Evolutionary conservation across 2,329 filamentous ascomycete genomes (phyloP).

Genomic region (Paecilomyces variotii): DNA sequence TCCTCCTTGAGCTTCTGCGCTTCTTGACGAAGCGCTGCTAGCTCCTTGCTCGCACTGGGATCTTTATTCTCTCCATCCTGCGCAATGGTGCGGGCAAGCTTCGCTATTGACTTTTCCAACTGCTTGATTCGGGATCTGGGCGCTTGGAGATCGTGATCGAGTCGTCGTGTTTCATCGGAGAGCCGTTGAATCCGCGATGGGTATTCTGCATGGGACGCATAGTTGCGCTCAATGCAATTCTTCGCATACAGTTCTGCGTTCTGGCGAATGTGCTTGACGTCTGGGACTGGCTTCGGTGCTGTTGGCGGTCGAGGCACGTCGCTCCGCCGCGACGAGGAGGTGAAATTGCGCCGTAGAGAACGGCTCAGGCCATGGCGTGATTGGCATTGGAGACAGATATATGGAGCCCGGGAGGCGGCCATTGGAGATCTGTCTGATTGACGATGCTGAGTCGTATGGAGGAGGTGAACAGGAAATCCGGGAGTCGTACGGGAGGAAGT

Average conservation of each 20-base stretch:
- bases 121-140: constrained; percentile 37
- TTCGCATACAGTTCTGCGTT: constrained; percentile 71
- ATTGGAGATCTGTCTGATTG: constrained; percentile 9
- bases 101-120: constrained; percentile 34
- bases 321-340: constrained; percentile 12
- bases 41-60: constrained; percentile 8
- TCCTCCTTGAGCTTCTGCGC: constrained; percentile 32
- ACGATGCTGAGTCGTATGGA: neutral
- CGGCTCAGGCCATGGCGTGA: constrained; percentile 9
- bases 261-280: constrained; percentile 84
- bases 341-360: constrained; percentile 13
- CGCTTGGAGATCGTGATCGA: constrained; percentile 32
- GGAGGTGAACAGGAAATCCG: neutral
- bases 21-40: constrained; percentile 25
- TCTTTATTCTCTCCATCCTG: constrained; percentile 6
- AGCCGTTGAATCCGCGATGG: constrained; percentile 45
- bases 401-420: constrained; percentile 18
- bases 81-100: constrained; percentile 15
- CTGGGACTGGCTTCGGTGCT: constrained; percentile 70
- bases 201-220: constrained; percentile 47
- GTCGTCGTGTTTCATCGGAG: constrained; percentile 26
- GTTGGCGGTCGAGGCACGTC: constrained; percentile 50
- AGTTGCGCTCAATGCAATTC: constrained; percentile 82
- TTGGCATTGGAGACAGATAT: constrained; percentile 28
- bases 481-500: neutral